phyloP scores from a whole-genome alignment of 495 filamentous ascomycete genomes.

The Tuber aestivum region DNA sequence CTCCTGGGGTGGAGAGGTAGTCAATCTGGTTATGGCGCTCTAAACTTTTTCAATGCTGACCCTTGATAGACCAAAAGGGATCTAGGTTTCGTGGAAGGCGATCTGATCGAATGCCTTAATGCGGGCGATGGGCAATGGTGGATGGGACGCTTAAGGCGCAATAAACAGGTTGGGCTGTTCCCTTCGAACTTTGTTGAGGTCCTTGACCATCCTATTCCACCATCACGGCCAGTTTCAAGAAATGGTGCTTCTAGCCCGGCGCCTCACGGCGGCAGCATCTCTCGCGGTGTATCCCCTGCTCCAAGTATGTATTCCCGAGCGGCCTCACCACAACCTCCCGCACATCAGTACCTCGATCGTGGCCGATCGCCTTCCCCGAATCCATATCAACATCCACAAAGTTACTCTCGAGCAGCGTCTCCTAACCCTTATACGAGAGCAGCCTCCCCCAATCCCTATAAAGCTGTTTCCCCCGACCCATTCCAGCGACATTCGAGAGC shows the following conservation, averaged over 20 bases:
- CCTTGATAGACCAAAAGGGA: constrained; percentile 68
- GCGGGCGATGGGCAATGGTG: constrained; percentile 98
- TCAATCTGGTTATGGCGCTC: constrained; percentile 19
- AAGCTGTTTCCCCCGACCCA: constrained; percentile 44
- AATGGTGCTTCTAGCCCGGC: constrained; percentile 73
- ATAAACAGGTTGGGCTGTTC: constrained; percentile 84
- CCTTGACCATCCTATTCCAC: constrained; percentile 74
- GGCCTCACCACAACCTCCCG: constrained; percentile 35
- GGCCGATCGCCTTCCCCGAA: constrained; percentile 48
- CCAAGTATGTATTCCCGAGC: constrained; percentile 32
- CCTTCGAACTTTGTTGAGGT: constrained; percentile 96
- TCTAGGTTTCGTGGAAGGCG: constrained; percentile 92
- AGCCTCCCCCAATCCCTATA: constrained; percentile 41
- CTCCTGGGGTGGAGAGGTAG: constrained; percentile 90
- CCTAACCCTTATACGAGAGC: constrained; percentile 44
- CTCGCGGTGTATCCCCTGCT: constrained; percentile 35
- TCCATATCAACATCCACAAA: constrained; percentile 13
- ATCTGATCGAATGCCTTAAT: constrained; percentile 95
- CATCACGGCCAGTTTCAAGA: constrained; percentile 46
- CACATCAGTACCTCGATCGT: constrained; percentile 27
- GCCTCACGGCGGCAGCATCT: constrained; percentile 51
- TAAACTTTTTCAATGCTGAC: constrained; percentile 14
- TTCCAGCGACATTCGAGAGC: constrained; percentile 39
- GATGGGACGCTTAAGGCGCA: constrained; percentile 83
- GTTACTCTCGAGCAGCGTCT: constrained; percentile 37